Conservation (phyloP, 75 land plant species). For the Cunninghamia lanceolata region DNA sequence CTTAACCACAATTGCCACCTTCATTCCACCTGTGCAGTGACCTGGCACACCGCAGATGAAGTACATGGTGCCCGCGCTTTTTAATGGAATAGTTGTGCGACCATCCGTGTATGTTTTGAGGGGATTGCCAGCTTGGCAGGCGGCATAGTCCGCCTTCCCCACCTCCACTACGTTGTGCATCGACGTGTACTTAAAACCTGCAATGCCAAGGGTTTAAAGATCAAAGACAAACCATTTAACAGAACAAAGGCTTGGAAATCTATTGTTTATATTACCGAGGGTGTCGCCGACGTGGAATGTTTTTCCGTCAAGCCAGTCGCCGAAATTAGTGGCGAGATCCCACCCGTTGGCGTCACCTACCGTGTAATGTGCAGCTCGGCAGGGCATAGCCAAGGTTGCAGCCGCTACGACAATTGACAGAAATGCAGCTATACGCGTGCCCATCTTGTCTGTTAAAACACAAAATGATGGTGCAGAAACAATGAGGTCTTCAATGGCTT, state of each 20-base stretch:
- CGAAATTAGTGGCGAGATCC: slow-evolving; percentile 41
- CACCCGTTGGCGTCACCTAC: slow-evolving; percentile 60
- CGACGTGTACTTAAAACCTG: slow-evolving; percentile 35
- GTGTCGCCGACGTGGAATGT: slow-evolving; percentile 41
- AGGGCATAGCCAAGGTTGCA: background rate
- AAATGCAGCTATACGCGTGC: too few species aligned
- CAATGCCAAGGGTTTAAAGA: background rate
- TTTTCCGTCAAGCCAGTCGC: slow-evolving; percentile 37
- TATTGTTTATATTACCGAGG: slow-evolving; percentile 27
- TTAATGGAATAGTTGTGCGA: slow-evolving; percentile 18
- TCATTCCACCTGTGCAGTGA: slow-evolving; percentile 28
- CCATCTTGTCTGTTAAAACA: background rate
- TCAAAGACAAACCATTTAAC: background rate
- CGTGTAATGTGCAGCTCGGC: slow-evolving; percentile 11
- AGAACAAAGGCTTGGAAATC: background rate
- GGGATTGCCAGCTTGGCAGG: slow-evolving; percentile 23
- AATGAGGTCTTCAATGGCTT: background rate
- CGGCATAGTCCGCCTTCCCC: slow-evolving; percentile 24
- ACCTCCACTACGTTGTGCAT: slow-evolving; percentile 33
- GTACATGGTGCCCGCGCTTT: slow-evolving; percentile 16
- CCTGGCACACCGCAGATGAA: slow-evolving; percentile 34
- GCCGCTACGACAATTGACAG: background rate
- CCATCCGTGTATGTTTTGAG: slow-evolving; percentile 14
- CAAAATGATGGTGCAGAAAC: background rate
- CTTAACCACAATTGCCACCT: slow-evolving; percentile 13